Evolutionary conservation across 2,329 filamentous ascomycete species (phyloP), one percentile per base, ranked within the genome.

Genomic region (Catunica adiposa): DNA sequence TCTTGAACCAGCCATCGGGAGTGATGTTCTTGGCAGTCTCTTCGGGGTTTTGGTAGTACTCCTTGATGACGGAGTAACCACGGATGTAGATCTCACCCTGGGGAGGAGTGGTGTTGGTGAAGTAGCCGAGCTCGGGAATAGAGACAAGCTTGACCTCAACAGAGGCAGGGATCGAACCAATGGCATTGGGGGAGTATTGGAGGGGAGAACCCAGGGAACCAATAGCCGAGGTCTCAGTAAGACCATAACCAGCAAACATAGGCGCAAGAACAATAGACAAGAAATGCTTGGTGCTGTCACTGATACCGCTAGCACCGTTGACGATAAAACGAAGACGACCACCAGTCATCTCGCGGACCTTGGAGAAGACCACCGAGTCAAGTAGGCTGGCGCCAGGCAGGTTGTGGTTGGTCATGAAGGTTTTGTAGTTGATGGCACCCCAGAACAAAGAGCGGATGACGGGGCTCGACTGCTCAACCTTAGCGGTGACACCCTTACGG

Each of bases 61-160:
- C 83, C 34, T 75, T 75, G 55, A 86, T 79, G 48, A 97, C 83
- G 59, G 83, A 75, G 53, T 74, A 73, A 54, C 90, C 92, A 58
- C 86, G 83, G 62, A 98, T 84, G 76, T 83, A 87, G 65, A 98
- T 89, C 70, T 97, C 90, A 62, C 90, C 90, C 69, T 95, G 89
- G 1, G 89, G 86, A 7, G 87, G 83, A 29, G 75, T 80, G 66
- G 82, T 80, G 61, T 81, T 82, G 44, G 84, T 74, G 25, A 75
- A 79, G 71, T 97, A 97, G 59, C 86, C 85, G n/a, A 94, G 82
- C 61, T 97, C 90, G 0, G 84, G 76, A 64, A 90, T 84, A 61
- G 94, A 86, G 53, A 96, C 89, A 14, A 97, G 81, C 74, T 97
- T 98, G 65, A 94, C 73, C 66, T 97, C 90, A 59, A 94, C 70